Conservation (phyloP, 805 yeast species). For the Clavispora asparagi region DNA sequence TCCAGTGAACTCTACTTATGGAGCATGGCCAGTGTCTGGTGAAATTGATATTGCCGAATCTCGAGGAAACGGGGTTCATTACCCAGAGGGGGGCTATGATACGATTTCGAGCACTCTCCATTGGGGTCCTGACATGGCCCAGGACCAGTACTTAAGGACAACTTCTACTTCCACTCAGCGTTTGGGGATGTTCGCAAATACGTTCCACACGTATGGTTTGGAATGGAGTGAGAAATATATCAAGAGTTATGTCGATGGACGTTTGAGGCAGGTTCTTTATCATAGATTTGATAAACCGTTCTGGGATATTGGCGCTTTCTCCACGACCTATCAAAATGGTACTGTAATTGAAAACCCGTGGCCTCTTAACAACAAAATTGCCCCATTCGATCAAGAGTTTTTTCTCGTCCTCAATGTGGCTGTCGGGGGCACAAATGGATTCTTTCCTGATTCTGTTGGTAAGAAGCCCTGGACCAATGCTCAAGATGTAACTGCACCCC, state of each 20-base stretch:
- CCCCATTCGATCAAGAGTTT: background rate
- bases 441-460: background rate
- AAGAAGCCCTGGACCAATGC: background rate
- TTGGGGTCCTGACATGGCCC: background rate
- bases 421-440: background rate
- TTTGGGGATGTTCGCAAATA: background rate
- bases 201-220: background rate
- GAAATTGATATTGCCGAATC: background rate
- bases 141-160: background rate
- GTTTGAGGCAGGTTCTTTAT: background rate
- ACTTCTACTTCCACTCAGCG: background rate
- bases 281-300: background rate
- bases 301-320: background rate
- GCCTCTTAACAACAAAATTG: constrained; percentile 1
- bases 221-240: constrained; percentile 1
- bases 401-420: background rate
- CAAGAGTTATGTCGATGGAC: background rate
- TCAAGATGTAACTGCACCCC: background rate
- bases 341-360: background rate
- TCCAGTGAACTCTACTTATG: background rate
- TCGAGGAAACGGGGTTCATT: background rate
- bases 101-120: background rate
- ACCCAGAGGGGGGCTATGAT: background rate
- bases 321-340: background rate
- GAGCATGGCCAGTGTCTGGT: background rate